These are phyloP conservation scores for Pulicaria dysenterica DNA, from an alignment of 129 eudicot species.

Conservation along the genomic window DNA sequence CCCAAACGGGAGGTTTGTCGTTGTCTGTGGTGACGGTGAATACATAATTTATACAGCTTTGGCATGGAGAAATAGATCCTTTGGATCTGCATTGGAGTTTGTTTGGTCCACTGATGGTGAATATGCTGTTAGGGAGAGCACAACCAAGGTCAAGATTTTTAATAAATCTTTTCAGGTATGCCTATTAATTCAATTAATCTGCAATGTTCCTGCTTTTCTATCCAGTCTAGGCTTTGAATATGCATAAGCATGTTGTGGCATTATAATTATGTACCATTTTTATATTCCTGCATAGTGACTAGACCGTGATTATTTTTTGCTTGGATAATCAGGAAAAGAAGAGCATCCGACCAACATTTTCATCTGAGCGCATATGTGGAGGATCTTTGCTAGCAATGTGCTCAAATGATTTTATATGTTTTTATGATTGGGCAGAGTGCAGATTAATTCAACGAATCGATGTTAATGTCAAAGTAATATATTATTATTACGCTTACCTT, in stretches of 20 bases:
- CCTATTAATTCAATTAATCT: conserved; percentile 1
- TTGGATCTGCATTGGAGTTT: conserved; percentile 95
- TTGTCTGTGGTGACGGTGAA: conserved; percentile 98
- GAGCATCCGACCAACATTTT: conserved; percentile 94
- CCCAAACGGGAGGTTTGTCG: conserved; percentile 98
- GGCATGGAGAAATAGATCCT: conserved; percentile 99
- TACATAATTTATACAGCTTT: conserved; percentile 93
- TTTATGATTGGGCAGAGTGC: conserved; percentile 98
- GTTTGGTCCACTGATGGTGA: conserved; percentile 98
- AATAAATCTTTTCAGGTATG: conserved; percentile 81
- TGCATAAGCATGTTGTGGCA: conserved; percentile 12
- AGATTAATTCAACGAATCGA: conserved; percentile 88
- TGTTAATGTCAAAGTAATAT: conserved; percentile 82
- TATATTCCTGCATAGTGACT: background rate
- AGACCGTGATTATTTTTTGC: too few species aligned
- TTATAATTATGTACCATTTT: background rate
- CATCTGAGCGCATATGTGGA: conserved; percentile 85
- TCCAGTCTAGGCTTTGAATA: conserved; percentile 7
- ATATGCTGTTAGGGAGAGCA: conserved; percentile 97
- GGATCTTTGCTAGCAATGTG: conserved; percentile 91
- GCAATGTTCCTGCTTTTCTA: background rate
- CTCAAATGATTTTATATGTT: conserved; percentile 94
- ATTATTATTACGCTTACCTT: background rate
- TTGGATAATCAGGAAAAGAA: conserved; percentile 95
- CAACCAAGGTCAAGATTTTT: conserved; percentile 86